Evolutionary conservation across 371 early-diverging fungal species (phyloP).

Genomic region (Mortierella sp.): DNA sequence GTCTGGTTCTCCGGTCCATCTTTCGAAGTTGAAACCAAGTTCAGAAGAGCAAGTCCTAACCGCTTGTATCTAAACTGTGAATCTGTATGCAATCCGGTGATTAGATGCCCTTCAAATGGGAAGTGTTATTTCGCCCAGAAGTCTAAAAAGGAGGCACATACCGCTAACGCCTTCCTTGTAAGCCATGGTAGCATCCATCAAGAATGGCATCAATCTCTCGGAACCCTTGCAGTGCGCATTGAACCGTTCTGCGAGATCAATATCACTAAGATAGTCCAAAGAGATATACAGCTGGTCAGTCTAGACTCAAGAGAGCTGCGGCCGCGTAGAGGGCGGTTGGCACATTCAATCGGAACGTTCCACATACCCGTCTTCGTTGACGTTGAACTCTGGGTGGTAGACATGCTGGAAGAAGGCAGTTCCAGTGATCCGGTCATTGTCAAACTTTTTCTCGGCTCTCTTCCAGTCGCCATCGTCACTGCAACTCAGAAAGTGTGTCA

Average conservation of each 20-base stretch:
- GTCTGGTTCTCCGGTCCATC: constrained; percentile 45
- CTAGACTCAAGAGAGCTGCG: neutral
- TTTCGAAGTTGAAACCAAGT: constrained; percentile 52
- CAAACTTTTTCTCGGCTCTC: constrained; percentile 53
- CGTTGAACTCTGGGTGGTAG: constrained; percentile 60
- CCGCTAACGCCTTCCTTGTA: constrained; percentile 53
- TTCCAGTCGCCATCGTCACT: constrained; percentile 58
- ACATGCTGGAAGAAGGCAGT: constrained; percentile 58
- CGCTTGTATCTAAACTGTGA: constrained; percentile 49
- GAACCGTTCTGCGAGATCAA: constrained; percentile 56
- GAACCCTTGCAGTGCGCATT: constrained; percentile 54
- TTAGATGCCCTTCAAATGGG: too few species aligned
- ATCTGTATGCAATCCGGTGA: too few species aligned
- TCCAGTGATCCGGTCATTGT: constrained; percentile 51
- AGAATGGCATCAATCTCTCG: constrained; percentile 53
- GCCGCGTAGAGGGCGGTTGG: neutral
- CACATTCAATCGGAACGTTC: neutral
- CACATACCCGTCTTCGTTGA: constrained; percentile 57
- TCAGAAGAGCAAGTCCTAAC: constrained; percentile 48
- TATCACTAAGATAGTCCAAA: constrained; percentile 41
- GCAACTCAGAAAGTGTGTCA: constrained; percentile 58
- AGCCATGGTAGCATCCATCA: constrained; percentile 46
- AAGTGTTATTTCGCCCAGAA: too few species aligned
- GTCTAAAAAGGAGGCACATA: constrained; percentile 5
- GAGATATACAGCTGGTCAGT: neutral